phyloP scores from a whole-genome alignment of 495 filamentous ascomycete species.

The Penicillium pancosmium region DNA sequence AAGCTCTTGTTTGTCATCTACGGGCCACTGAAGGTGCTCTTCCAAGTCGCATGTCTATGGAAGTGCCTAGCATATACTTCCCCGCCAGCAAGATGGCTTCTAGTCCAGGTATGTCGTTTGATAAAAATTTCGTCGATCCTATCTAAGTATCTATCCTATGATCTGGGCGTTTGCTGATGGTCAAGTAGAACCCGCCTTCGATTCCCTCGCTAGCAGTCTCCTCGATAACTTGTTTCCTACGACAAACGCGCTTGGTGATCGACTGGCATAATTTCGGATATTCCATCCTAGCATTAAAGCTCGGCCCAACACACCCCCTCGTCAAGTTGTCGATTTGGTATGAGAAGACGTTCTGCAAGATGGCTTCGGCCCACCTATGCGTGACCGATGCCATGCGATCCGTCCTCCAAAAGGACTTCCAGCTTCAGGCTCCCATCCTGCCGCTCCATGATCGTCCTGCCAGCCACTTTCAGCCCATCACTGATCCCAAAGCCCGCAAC shows the following conservation, averaged over 20 bases:
- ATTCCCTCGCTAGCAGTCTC: conserved; percentile 87
- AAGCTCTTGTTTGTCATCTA: conserved; percentile 77
- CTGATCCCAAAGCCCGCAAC: conserved; percentile 43
- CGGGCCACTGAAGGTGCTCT: conserved; percentile 84
- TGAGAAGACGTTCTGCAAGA: conserved; percentile 68
- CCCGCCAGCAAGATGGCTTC: conserved; percentile 72
- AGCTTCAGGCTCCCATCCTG: conserved; percentile 62
- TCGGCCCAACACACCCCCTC: conserved; percentile 66
- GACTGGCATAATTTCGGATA: conserved; percentile 99
- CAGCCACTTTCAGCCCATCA: conserved; percentile 74
- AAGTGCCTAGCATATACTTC: conserved; percentile 72
- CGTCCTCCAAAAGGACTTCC: conserved; percentile 67
- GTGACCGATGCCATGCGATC: conserved; percentile 87
- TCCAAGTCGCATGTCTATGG: conserved; percentile 73
- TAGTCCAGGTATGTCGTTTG: conserved; percentile 64
- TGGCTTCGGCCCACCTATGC: conserved; percentile 75
- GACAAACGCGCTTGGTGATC: conserved; percentile 80
- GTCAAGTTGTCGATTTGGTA: conserved; percentile 75
- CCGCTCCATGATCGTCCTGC: conserved; percentile 89
- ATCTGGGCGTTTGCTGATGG: conserved; percentile 14
- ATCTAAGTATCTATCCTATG: neutral
- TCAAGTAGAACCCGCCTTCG: conserved; percentile 81
- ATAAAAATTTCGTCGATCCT: neutral
- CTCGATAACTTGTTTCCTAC: conserved; percentile 69
- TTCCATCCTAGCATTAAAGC: conserved; percentile 81